Evolutionary conservation across 257 asterid genomes (phyloP).

Genomic region (Misopates orontium): DNA sequence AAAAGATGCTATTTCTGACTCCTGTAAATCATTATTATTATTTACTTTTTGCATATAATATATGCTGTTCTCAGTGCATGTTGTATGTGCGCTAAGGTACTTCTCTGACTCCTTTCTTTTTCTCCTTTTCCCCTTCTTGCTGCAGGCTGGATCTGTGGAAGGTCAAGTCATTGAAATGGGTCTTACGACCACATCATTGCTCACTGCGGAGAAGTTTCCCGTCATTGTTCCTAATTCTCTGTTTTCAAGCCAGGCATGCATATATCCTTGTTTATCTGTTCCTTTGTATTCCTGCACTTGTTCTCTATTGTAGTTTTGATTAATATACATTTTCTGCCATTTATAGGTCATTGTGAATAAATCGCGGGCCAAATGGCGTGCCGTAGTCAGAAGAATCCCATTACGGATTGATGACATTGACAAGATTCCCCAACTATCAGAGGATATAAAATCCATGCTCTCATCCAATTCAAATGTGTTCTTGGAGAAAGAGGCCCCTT

Average conservation of each 20-base stretch:
- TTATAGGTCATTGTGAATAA: constrained; percentile 84
- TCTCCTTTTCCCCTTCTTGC: constrained; percentile 15
- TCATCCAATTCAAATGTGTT: constrained; percentile 65
- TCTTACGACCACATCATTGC: constrained; percentile 76
- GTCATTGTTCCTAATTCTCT: constrained; percentile 88
- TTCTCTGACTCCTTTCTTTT: constrained; percentile 1
- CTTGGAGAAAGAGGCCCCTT: constrained; percentile 85
- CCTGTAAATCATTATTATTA: neutral
- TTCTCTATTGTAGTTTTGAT: too few species aligned
- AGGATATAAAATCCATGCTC: constrained; percentile 74
- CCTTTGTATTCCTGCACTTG: neutral
- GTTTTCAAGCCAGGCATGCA: constrained; percentile 82
- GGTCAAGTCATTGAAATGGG: constrained; percentile 96
- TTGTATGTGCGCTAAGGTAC: constrained; percentile 12
- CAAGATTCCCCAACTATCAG: constrained; percentile 68
- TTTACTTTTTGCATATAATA: neutral
- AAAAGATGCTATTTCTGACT: constrained; percentile 13
- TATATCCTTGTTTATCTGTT: constrained; percentile 4
- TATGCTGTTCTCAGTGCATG: neutral
- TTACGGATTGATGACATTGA: constrained; percentile 61
- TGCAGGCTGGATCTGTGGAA: constrained; percentile 95
- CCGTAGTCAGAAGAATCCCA: constrained; percentile 58
- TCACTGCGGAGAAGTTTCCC: constrained; percentile 87
- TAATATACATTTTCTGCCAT: constrained; percentile 21
- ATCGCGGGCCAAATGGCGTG: constrained; percentile 80